Percentiles rank a stretch among this genome's conserved stretches.
These are phyloP conservation scores for Cladorrhinum samala DNA, from an alignment of 495 filamentous ascomycete genomes.

Conservation along the genomic window DNA sequence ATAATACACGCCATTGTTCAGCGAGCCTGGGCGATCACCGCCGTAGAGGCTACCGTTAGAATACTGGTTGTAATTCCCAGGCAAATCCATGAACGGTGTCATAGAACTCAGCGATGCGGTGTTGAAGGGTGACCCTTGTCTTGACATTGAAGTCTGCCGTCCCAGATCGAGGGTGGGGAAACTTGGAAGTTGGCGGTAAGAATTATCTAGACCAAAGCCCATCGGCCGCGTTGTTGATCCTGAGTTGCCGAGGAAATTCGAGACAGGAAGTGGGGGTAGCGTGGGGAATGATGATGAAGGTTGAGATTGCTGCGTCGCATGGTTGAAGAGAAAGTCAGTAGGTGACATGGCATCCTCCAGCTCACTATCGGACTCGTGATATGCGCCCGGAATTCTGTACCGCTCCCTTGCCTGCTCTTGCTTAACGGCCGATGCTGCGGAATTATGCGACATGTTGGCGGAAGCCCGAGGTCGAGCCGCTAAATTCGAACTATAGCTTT, in stretches of 20 bases:
- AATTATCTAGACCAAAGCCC: neutral
- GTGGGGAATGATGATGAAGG: neutral
- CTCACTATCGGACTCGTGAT: slow-evolving; percentile 9
- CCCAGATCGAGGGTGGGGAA: slow-evolving; percentile 11
- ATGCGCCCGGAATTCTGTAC: slow-evolving; percentile 13
- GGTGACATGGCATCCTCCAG: neutral
- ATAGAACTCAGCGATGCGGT: neutral
- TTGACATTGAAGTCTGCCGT: slow-evolving; percentile 7
- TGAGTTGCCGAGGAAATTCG: neutral
- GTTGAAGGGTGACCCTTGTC: neutral
- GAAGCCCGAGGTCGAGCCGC: too few species aligned
- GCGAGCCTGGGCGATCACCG: neutral
- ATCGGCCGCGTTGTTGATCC: neutral
- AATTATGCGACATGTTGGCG: slow-evolving; percentile 2
- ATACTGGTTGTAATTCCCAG: neutral
- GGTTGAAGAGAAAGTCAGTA: neutral
- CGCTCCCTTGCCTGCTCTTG: neutral
- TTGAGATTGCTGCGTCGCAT: neutral
- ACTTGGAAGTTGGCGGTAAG: neutral
- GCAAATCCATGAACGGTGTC: neutral
- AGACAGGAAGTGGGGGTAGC: too few species aligned
- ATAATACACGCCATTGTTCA: neutral
- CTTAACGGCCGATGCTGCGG: slow-evolving; percentile 2
- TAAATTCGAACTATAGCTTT: too few species aligned
- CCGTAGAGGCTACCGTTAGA: too few species aligned